Percentiles rank a stretch among this genome's conserved stretches.
These are phyloP conservation scores for Tardiomyces depauwii DNA, from an alignment of 1,139 yeast species.

Conservation along the genomic window DNA sequence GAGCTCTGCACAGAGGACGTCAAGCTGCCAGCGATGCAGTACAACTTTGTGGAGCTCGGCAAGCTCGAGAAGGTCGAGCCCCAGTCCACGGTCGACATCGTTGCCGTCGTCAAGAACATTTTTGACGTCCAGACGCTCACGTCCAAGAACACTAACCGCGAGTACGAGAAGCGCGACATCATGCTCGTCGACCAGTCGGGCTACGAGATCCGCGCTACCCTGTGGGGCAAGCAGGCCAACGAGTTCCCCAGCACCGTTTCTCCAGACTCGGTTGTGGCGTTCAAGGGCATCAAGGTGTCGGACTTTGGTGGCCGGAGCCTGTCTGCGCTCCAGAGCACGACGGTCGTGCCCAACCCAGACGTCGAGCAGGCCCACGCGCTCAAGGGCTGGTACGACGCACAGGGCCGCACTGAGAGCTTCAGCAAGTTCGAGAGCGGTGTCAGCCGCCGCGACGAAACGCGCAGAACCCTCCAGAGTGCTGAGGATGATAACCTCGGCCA, in stretches of 20 bases:
- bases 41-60: slow-evolving; percentile 61
- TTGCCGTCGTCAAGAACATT: slow-evolving; percentile 75
- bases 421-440: slow-evolving; percentile 40
- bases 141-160: slow-evolving; percentile 87
- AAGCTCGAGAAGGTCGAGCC: slow-evolving; percentile 57
- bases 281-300: slow-evolving; percentile 81
- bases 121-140: slow-evolving; percentile 67
- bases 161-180: slow-evolving; percentile 80
- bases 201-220: slow-evolving; percentile 63
- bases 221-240: slow-evolving; percentile 84
- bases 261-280: slow-evolving; percentile 82
- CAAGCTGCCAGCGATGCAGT: slow-evolving; percentile 66
- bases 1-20: slow-evolving; percentile 56
- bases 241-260: slow-evolving; percentile 48
- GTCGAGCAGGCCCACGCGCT: slow-evolving; percentile 75
- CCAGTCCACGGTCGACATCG: slow-evolving; percentile 63
- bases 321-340: slow-evolving; percentile 70
- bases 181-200: slow-evolving; percentile 78
- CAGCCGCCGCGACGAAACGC: slow-evolving; percentile 27
- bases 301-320: slow-evolving; percentile 85
- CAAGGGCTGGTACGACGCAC: slow-evolving; percentile 91
- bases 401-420: slow-evolving; percentile 55
- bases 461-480: slow-evolving; percentile 53
- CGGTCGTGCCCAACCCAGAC: slow-evolving; percentile 73
- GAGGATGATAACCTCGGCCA: slow-evolving; percentile 61